Evolutionary conservation across 2,329 filamentous ascomycete species (phyloP).

Genomic region (Aplosporella prunicola): DNA sequence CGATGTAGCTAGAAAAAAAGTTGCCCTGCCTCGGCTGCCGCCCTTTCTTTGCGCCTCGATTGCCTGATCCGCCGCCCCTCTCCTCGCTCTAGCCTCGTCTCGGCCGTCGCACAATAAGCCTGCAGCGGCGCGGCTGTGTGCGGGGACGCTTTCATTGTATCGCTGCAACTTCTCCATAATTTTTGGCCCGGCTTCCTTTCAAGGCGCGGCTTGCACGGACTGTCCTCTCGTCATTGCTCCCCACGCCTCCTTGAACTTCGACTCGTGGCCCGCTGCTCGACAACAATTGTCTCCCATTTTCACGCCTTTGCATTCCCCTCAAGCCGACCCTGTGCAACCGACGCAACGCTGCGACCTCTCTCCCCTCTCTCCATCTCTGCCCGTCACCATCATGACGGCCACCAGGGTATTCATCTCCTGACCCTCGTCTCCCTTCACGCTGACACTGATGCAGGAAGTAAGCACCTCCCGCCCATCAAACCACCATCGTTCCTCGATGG

Average conservation of each 20-base stretch:
- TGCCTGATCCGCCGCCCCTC: too few relatives aligned
- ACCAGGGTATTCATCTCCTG: slow-evolving; percentile 24
- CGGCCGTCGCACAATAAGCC: slow-evolving; percentile 6
- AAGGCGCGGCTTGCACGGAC: slow-evolving; percentile 10
- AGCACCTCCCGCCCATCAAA: slow-evolving; percentile 34
- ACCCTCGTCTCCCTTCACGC: slow-evolving; percentile 15
- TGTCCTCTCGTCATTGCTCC: slow-evolving; percentile 5
- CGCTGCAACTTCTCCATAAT: slow-evolving; percentile 10
- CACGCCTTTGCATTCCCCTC: slow-evolving; percentile 1
- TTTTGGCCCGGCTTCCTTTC: slow-evolving; percentile 12
- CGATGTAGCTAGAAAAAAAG: too few relatives aligned
- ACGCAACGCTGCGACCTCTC: not conserved
- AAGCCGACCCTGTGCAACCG: not conserved
- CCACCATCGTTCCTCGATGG: slow-evolving; percentile 37
- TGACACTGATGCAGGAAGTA: slow-evolving; percentile 28
- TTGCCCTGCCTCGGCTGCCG: too few relatives aligned
- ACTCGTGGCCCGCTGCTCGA: not conserved
- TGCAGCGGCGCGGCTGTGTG: slow-evolving; percentile 7
- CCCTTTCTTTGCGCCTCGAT: too few relatives aligned
- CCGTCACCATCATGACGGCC: slow-evolving; percentile 26
- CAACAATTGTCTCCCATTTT: slow-evolving; percentile 6
- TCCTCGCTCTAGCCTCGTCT: too few relatives aligned
- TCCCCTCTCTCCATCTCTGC: not conserved
- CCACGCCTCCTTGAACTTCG: slow-evolving; percentile 6
- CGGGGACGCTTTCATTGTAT: slow-evolving; percentile 12